phyloP scores from a whole-genome alignment of 2,329 filamentous ascomycete species.

The Fusarium sp. region DNA sequence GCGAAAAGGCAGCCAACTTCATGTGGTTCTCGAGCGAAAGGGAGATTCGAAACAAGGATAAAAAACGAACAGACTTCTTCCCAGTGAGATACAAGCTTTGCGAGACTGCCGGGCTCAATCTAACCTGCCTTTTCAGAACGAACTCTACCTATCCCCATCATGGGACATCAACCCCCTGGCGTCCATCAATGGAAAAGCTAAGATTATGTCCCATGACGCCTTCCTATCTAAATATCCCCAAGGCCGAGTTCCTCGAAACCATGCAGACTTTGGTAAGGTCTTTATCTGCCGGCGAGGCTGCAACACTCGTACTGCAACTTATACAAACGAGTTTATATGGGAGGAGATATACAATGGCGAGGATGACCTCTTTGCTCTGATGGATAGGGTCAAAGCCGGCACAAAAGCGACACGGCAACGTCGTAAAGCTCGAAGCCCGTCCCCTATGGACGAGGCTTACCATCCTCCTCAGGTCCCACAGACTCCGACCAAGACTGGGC shows the following conservation, averaged over 20 bases:
- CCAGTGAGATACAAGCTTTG: constrained; percentile 59
- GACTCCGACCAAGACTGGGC: constrained; percentile 53
- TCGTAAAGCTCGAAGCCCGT: constrained; percentile 48
- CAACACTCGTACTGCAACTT: constrained; percentile 87
- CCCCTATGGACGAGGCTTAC: constrained; percentile 49
- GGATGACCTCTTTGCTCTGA: constrained; percentile 71
- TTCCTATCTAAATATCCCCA: constrained; percentile 78
- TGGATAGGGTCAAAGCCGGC: constrained; percentile 74
- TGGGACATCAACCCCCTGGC: constrained; percentile 88
- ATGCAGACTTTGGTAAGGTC: constrained; percentile 82
- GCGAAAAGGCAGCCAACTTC: constrained; percentile 82
- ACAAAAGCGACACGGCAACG: constrained; percentile 73
- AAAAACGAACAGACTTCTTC: constrained; percentile 83
- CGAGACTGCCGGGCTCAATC: background rate
- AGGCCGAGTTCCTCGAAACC: constrained; percentile 77
- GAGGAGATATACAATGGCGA: constrained; percentile 81
- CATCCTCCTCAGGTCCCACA: constrained; percentile 52
- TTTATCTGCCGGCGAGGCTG: constrained; percentile 92
- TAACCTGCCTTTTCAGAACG: constrained; percentile 67
- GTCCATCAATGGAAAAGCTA: constrained; percentile 91
- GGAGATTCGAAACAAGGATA: constrained; percentile 85
- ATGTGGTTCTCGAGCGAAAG: constrained; percentile 96
- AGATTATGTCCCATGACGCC: constrained; percentile 75
- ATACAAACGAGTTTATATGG: constrained; percentile 93
- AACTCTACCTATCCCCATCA: constrained; percentile 89